Evolutionary conservation across 495 filamentous ascomycete genomes (phyloP).

Genomic region (Trichoderma asperelloides): DNA sequence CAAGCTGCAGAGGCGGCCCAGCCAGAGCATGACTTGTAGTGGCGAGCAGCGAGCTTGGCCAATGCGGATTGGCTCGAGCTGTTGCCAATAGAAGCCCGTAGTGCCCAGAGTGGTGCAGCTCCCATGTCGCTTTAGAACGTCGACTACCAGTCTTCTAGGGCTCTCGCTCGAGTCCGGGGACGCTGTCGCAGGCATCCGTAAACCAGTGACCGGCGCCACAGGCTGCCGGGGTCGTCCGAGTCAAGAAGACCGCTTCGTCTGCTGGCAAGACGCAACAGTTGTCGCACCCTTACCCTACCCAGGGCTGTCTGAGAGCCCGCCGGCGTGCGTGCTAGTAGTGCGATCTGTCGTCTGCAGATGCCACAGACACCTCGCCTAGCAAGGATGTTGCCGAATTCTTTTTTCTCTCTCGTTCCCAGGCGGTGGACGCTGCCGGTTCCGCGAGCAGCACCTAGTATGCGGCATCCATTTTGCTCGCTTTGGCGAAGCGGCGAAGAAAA

Average conservation of each 20-base stretch:
- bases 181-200: not conserved
- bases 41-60: not conserved
- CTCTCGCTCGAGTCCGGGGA: slow-evolving; percentile 8
- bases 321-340: not conserved
- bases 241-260: not conserved
- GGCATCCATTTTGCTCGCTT: not conserved
- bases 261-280: not conserved
- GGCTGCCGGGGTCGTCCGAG: slow-evolving; percentile 1
- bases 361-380: not conserved
- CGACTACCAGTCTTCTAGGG: not conserved
- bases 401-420: not conserved
- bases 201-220: slow-evolving; percentile 5
- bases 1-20: not conserved
- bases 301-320: not conserved
- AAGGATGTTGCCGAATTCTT: slow-evolving; percentile 4
- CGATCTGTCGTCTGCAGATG: slow-evolving; percentile 5
- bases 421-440: slow-evolving; percentile 6
- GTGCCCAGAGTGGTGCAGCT: not conserved
- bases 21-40: not conserved
- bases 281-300: not conserved
- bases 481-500: slow-evolving; percentile 1
- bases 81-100: not conserved
- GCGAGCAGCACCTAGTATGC: not conserved
- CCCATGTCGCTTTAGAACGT: not conserved
- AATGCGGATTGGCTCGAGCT: not conserved